Percentiles rank a stretch among this genome's conserved stretches.
Evolutionary conservation across 2,329 filamentous ascomycete species (phyloP).

Genomic region (Aspergillus spinulosporus): DNA sequence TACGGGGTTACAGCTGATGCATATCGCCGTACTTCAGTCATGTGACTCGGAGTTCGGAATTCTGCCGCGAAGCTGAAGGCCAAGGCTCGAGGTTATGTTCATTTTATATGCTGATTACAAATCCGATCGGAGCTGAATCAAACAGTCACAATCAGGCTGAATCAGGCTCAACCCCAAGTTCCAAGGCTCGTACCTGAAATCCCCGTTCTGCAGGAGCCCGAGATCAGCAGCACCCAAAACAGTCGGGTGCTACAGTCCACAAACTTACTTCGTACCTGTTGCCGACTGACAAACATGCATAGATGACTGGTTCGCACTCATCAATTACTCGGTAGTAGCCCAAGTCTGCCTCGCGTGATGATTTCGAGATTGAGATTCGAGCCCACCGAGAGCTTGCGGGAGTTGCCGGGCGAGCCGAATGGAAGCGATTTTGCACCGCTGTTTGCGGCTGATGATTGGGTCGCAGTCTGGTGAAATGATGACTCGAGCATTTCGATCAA

Average conservation of each 20-base stretch:
- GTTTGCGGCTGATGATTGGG: slow-evolving; percentile 1
- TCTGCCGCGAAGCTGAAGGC: not conserved
- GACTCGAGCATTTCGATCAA: not conserved
- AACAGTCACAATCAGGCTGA: not conserved
- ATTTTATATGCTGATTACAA: not conserved
- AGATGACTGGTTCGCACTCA: not conserved
- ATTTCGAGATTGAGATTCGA: too few relatives aligned
- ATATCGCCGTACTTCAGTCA: too few relatives aligned
- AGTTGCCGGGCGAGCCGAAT: slow-evolving; percentile 7
- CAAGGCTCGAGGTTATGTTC: not conserved
- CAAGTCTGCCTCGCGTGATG: too few relatives aligned
- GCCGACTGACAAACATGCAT: not conserved
- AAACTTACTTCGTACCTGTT: not conserved
- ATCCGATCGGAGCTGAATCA: not conserved
- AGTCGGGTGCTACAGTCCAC: not conserved
- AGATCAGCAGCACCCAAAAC: not conserved
- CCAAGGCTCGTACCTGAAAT: not conserved
- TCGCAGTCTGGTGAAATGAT: not conserved
- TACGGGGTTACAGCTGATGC: too few relatives aligned
- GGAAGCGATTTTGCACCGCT: not conserved
- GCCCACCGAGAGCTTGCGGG: not conserved
- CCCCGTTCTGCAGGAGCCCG: not conserved
- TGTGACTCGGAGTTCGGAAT: too few relatives aligned
- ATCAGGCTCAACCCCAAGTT: not conserved
- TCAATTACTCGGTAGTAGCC: too few relatives aligned